Base-by-base conservation (phyloP, 345 rosid species). In the Theobroma cacao region DNA sequence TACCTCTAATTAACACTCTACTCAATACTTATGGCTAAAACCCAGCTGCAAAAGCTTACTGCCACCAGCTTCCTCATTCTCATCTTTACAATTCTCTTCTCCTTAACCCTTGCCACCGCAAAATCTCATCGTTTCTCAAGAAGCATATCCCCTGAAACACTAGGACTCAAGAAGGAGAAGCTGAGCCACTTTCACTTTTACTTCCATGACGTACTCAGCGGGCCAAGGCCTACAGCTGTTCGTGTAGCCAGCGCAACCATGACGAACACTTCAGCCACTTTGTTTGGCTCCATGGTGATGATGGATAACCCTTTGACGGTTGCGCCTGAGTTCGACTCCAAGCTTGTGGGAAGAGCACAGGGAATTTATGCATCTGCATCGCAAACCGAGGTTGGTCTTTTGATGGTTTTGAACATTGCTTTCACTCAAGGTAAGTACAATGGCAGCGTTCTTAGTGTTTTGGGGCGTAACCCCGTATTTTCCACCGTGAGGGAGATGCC, bases 401-500 rank as follows among this genome's bases (percentile, higher is more conserved):
- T 89, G 7, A 87, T 89, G 90, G 89, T 80, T 7, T 63, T 84
- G 74, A 86, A 86, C 79, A 84, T 87, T 17, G 86, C 73, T 28
- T 89, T 89, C 84, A 70, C 61, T 13, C 84, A 84, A 70, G 92
- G 92, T 10, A 82, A 86, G 83, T 87, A 78, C 74, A 89, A 89
- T 2, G 92, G 92, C 0, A 89, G 92, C 83, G 75, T 48, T 45
- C 84, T 89, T 0, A 85, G 87, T n/a, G 78, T 89, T 43, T 74
- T 87, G 53, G 91, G 91, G 11, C 80, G 87, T 58, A 89, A 87
- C 84, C 0, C 68, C 0, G 81, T 78, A 41, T 68, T 86, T 17
- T 68, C 81, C 0, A 43, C 6, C 8, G 85, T 87, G 67, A 86
- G 92, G 66, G 92, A 89, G 83, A 75, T 89, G 81, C 90, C 90